A percentile compares a stretch with the other conserved stretches of the same genome.
Evolutionary conservation across 495 filamentous ascomycete genomes (phyloP).

Genomic region (Hyaloscypha bicolor): DNA sequence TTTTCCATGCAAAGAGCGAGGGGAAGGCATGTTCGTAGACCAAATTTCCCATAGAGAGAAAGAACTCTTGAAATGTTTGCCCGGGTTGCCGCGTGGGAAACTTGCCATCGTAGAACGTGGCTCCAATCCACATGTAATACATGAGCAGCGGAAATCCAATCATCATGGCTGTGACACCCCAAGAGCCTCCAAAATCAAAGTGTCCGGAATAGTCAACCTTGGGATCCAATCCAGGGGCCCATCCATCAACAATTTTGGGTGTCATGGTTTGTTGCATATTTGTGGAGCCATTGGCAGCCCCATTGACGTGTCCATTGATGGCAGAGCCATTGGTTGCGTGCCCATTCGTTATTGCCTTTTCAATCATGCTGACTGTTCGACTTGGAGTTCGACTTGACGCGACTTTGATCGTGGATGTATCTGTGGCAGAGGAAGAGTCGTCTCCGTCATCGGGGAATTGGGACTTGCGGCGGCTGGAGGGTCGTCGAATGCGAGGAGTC

Average conservation of each 20-base stretch:
- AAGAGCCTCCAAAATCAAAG: conserved; percentile 87
- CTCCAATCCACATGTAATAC: conserved; percentile 99
- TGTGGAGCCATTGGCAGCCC: conserved; percentile 38
- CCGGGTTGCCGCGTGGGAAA: conserved; percentile 68
- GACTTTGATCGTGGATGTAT: conserved; percentile 26
- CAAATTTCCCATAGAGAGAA: conserved; percentile 64
- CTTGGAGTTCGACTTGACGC: conserved; percentile 29
- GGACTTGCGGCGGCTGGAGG: conserved; percentile 44
- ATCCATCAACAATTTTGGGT: conserved; percentile 61
- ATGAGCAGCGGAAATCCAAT: conserved; percentile 88
- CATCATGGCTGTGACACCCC: conserved; percentile 82
- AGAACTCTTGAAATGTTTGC: conserved; percentile 69
- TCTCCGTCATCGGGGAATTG: conserved; percentile 29
- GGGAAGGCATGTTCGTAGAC: conserved; percentile 84
- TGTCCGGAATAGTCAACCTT: conserved; percentile 78
- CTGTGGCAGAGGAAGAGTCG: conserved; percentile 32
- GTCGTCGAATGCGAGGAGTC: conserved; percentile 52
- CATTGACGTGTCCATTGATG: conserved; percentile 22
- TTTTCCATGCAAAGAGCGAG: conserved; percentile 74
- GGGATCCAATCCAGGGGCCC: conserved; percentile 68
- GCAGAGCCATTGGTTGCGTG: conserved; percentile 30
- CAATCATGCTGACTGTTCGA: conserved; percentile 38
- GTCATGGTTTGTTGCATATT: conserved; percentile 32
- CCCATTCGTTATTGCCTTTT: conserved; percentile 24
- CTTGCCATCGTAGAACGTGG: conserved; percentile 84